Percentiles rank a stretch among this genome's conserved stretches.
phyloP scores from a whole-genome alignment of 805 yeast species.

The Hanseniaspora valbyensis region DNA sequence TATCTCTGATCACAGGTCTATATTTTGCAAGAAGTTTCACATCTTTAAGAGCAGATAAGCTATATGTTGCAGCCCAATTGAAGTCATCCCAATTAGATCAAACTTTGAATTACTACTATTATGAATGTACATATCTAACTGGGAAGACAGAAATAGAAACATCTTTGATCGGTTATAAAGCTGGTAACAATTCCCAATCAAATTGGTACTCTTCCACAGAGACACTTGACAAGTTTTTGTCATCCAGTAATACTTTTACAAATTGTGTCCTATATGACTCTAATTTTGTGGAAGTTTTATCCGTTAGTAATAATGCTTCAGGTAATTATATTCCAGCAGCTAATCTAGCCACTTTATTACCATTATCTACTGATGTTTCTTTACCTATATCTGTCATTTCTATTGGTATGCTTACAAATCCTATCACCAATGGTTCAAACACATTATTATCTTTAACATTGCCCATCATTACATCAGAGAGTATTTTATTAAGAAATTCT shows the following conservation, averaged over 20 bases:
- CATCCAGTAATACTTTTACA: conserved; percentile 51
- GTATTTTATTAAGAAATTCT: conserved; percentile 50
- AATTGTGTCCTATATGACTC: conserved; percentile 60
- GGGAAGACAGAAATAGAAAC: conserved; percentile 48
- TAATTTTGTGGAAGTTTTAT: conserved; percentile 38
- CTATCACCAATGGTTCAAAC: conserved; percentile 37
- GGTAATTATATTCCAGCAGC: conserved; percentile 27
- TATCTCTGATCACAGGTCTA: conserved; percentile 66
- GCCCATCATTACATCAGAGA: conserved; percentile 64
- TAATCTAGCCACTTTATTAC: conserved; percentile 35
- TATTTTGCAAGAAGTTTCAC: conserved; percentile 58
- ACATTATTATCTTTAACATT: conserved; percentile 65
- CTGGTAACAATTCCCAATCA: conserved; percentile 54
- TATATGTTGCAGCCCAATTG: conserved; percentile 67
- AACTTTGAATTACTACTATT: conserved; percentile 48
- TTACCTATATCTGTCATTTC: conserved; percentile 36
- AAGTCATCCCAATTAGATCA: conserved; percentile 73
- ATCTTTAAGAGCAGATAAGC: conserved; percentile 53
- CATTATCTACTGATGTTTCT: conserved; percentile 39
- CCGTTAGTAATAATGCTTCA: conserved; percentile 34
- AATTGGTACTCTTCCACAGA: conserved; percentile 38
- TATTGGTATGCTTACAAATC: conserved; percentile 55
- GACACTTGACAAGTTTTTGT: conserved; percentile 49
- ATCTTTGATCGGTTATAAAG: conserved; percentile 51
- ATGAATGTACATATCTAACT: conserved; percentile 57